These are phyloP conservation scores for Blastocrithidia nonstop DNA, from an alignment of 208 protist genomes.

Conservation along the genomic window DNA sequence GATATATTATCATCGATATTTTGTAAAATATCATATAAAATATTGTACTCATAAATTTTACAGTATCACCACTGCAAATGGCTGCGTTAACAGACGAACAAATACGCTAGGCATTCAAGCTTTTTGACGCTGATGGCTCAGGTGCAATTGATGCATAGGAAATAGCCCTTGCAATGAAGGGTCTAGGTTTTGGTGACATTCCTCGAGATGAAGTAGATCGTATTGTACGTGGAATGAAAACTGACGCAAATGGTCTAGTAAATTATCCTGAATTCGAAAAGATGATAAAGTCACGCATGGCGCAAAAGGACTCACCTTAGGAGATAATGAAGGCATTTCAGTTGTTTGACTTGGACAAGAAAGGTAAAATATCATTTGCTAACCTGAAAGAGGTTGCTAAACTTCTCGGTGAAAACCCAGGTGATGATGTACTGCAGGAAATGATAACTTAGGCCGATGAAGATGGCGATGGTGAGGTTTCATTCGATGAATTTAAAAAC, in stretches of 20 bases:
- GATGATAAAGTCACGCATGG: conserved; percentile 85
- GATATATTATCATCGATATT: not conserved
- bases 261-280: conserved; percentile 83
- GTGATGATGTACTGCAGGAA: conserved; percentile 94
- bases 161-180: conserved; percentile 91
- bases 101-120: conserved; percentile 94
- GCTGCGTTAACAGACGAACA: conserved; percentile 84
- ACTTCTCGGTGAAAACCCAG: conserved; percentile 90
- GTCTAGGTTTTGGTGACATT: conserved; percentile 88
- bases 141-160: conserved; percentile 88
- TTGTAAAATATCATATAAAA: no score
- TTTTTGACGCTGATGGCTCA: conserved; percentile 93
- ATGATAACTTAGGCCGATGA: conserved; percentile 96
- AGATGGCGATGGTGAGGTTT: conserved; percentile 92
- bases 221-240: conserved; percentile 79
- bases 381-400: conserved; percentile 95
- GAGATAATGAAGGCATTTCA: conserved; percentile 93
- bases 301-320: conserved; percentile 85
- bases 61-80: no score
- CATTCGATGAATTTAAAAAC: conserved; percentile 91
- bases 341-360: conserved; percentile 93
- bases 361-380: conserved; percentile 91
- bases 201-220: conserved; percentile 87
- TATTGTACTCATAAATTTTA: no score
- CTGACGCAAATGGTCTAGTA: conserved; percentile 74